Evolutionary conservation across 495 filamentous ascomycete species (phyloP).

Genomic region (Xylaria nigripes): DNA sequence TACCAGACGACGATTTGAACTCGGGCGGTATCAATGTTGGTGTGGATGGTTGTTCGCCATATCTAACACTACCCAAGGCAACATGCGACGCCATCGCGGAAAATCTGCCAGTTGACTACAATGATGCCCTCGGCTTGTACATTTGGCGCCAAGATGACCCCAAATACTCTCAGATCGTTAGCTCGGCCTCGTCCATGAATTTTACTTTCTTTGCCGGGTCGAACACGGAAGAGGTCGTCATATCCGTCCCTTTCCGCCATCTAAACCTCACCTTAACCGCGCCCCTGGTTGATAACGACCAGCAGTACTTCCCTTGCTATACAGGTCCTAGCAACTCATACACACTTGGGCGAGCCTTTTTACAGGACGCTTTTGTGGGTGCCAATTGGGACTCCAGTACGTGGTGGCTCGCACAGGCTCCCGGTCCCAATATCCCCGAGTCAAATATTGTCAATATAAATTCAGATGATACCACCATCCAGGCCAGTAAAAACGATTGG

Average conservation of each 20-base stretch:
- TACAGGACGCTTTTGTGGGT: conserved; percentile 51
- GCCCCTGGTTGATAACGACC: conserved; percentile 35
- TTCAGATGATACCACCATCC: conserved; percentile 14
- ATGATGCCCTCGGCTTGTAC: conserved; percentile 36
- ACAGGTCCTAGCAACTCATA: conserved; percentile 23
- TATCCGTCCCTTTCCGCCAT: conserved; percentile 47
- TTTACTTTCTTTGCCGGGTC: conserved; percentile 38
- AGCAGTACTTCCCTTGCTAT: conserved; percentile 47
- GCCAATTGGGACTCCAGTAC: conserved; percentile 40
- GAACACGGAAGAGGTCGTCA: conserved; percentile 30
- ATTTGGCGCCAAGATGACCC: conserved; percentile 41
- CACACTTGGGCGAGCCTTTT: conserved; percentile 45
- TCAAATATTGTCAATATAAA: conserved; percentile 15
- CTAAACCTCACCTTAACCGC: conserved; percentile 44
- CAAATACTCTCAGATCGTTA: conserved; percentile 35
- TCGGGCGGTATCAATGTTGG: conserved; percentile 21
- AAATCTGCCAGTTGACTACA: conserved; percentile 38
- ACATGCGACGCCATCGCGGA: conserved; percentile 44
- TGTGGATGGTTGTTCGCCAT: conserved; percentile 37
- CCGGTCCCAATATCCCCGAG: conserved; percentile 33
- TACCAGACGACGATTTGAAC: conserved; percentile 21
- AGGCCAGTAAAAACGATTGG: conserved; percentile 26
- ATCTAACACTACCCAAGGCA: conserved; percentile 40
- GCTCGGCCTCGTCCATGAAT: conserved; percentile 40
- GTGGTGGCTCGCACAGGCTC: conserved; percentile 46